A percentile compares a stretch with the other conserved stretches of the same genome.
Conservation (phyloP, 306 rosid genomes). For the Alnus rubra region DNA sequence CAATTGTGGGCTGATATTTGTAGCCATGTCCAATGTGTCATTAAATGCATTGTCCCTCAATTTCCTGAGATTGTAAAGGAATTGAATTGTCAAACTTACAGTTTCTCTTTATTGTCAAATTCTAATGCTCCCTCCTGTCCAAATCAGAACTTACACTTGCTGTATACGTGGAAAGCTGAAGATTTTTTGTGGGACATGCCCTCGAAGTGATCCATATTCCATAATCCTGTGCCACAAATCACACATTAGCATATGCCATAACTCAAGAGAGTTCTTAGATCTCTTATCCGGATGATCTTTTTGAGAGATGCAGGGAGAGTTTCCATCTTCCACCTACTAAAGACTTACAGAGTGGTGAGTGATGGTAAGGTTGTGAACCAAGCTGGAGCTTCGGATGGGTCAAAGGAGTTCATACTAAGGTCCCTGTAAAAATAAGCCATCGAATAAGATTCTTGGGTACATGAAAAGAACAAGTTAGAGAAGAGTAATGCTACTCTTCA, state of each 20-base stretch:
- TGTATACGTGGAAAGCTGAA: constrained; percentile 73
- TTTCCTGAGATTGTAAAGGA: constrained; percentile 53
- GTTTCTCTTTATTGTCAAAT: constrained; percentile 10
- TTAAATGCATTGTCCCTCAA: constrained; percentile 63
- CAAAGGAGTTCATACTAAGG: constrained; percentile 84
- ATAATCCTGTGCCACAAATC: constrained; percentile 44
- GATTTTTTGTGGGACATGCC: constrained; percentile 64
- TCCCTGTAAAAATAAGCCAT: constrained; percentile 52
- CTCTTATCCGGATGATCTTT: background rate
- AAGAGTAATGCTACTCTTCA: background rate
- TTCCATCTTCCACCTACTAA: background rate
- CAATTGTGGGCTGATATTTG: constrained; percentile 57
- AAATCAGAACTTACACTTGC: constrained; percentile 74
- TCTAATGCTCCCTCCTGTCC: constrained; percentile 3
- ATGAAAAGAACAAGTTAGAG: constrained; percentile 14
- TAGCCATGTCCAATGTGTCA: constrained; percentile 65
- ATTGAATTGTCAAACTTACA: constrained; percentile 1
- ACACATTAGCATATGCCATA: background rate
- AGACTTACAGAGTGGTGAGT: constrained; percentile 86
- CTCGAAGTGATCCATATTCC: constrained; percentile 79
- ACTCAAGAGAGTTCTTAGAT: background rate
- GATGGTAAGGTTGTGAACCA: constrained; percentile 68
- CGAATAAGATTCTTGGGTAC: constrained; percentile 16
- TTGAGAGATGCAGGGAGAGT: background rate
- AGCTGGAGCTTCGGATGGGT: constrained; percentile 61